A percentile compares a stretch with the other conserved stretches of the same genome.
Evolutionary conservation across 2,329 filamentous ascomycete species (phyloP).

Genomic region (Nectriaceae sp.): DNA sequence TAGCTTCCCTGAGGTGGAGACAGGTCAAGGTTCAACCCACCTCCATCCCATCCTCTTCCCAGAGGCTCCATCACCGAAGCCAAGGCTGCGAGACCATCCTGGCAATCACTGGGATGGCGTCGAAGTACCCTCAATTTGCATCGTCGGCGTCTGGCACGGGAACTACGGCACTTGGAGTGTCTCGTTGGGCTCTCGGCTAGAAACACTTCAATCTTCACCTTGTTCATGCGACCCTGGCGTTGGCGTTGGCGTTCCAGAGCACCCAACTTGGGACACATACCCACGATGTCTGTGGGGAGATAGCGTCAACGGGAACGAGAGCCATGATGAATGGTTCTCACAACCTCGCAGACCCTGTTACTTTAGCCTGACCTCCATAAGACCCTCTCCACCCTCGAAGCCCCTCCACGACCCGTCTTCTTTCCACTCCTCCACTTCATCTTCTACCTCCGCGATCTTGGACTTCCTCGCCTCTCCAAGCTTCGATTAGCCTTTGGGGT

Average conservation of each 20-base stretch:
- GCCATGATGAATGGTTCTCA: conserved; percentile 21
- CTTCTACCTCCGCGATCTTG: conserved; percentile 21
- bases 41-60: conserved; percentile 21
- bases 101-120: conserved; percentile 7
- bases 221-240: conserved; percentile 20
- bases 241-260: conserved; percentile 7
- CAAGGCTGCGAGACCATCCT: conserved; percentile 16
- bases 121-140: conserved; percentile 10
- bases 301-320: conserved; percentile 23
- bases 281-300: conserved; percentile 28
- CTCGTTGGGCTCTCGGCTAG: conserved; percentile 10
- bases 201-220: conserved; percentile 15
- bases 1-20: conserved; percentile 24
- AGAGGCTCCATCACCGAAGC: conserved; percentile 9
- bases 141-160: conserved; percentile 18
- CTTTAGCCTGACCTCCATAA: conserved; percentile 28
- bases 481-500: conserved; percentile 32
- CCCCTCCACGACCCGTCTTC: conserved; percentile 30
- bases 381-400: conserved; percentile 31
- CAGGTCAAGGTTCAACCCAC: conserved; percentile 19
- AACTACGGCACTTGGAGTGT: conserved; percentile 25
- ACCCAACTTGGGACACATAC: conserved; percentile 13
- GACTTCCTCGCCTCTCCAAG: conserved; percentile 4
- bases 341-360: conserved; percentile 26
- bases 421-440: conserved; percentile 3